These are phyloP conservation scores for Coniochaeta ligniaria DNA, from an alignment of 2,329 filamentous ascomycete genomes.

Conservation along the genomic window DNA sequence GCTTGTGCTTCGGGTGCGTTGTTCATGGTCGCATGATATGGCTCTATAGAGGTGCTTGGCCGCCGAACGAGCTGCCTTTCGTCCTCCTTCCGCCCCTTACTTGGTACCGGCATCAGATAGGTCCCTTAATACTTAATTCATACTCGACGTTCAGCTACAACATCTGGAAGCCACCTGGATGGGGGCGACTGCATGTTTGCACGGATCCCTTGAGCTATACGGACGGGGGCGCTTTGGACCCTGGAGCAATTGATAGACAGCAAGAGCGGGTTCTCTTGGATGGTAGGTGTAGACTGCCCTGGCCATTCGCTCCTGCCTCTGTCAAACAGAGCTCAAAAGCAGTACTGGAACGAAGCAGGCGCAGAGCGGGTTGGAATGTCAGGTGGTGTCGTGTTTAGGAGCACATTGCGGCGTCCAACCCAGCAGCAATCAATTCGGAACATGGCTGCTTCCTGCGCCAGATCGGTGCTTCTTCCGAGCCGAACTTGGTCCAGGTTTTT, in stretches of 20 bases:
- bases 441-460: background rate
- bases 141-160: background rate
- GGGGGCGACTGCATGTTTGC: background rate
- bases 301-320: background rate
- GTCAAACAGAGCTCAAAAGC: background rate
- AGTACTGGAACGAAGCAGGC: background rate
- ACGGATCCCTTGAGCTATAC: background rate
- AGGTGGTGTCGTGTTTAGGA: background rate
- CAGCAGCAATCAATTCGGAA: background rate
- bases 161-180: background rate
- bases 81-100: background rate
- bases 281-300: background rate
- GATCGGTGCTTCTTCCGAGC: background rate
- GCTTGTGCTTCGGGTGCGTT: background rate
- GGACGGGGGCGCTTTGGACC: background rate
- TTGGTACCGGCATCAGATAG: background rate
- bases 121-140: background rate
- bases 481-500: background rate
- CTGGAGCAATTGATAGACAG: background rate
- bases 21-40: background rate
- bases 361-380: background rate
- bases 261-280: background rate
- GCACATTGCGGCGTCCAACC: background rate
- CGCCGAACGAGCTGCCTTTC: background rate
- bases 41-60: background rate